phyloP scores from a whole-genome alignment of 176 grass and related monocot species.

The Secale cereale region DNA sequence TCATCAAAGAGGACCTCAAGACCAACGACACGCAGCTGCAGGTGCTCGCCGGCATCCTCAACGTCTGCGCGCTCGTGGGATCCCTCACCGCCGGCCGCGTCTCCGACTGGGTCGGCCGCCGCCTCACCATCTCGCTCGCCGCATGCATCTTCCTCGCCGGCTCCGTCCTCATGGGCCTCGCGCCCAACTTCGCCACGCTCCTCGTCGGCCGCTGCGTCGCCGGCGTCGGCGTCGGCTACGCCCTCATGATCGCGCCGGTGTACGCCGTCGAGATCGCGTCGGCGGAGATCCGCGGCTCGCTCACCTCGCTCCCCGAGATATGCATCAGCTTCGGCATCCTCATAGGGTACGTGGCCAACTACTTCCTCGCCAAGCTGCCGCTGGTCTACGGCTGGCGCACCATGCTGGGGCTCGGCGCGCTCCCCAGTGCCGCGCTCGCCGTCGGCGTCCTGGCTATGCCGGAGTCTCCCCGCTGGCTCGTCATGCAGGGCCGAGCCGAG shows the following conservation, averaged over 20 bases:
- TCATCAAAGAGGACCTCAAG: constrained; percentile 62
- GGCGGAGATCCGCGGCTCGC: constrained; percentile 11
- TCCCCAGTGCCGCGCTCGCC: constrained; percentile 22
- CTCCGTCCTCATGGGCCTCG: constrained; percentile 40
- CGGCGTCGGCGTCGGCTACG: constrained; percentile 51
- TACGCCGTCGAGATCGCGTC: constrained; percentile 46
- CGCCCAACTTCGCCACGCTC: constrained; percentile 31
- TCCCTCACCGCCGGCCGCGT: constrained; percentile 49
- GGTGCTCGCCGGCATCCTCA: constrained; percentile 50
- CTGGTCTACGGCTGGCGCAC: constrained; percentile 39
- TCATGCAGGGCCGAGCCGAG: constrained; percentile 23
- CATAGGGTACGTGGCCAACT: constrained; percentile 45
- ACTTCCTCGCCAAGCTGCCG: constrained; percentile 36
- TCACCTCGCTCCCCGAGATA: constrained; percentile 50
- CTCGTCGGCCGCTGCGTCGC: constrained; percentile 39
- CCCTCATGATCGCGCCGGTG: constrained; percentile 48
- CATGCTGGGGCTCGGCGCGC: constrained; percentile 39
- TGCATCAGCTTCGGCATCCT: constrained; percentile 61
- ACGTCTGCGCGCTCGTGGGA: constrained; percentile 42
- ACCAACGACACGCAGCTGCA: constrained; percentile 51
- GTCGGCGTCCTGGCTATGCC: constrained; percentile 31
- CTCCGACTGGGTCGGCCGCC: constrained; percentile 39
- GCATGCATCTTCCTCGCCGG: constrained; percentile 35
- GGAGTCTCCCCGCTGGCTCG: constrained; percentile 48
- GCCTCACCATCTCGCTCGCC: constrained; percentile 41